Percentiles rank a stretch among this genome's conserved stretches.
phyloP scores from a whole-genome alignment of 2,329 filamentous ascomycete genomes.

The Diaporthe vaccinii region DNA sequence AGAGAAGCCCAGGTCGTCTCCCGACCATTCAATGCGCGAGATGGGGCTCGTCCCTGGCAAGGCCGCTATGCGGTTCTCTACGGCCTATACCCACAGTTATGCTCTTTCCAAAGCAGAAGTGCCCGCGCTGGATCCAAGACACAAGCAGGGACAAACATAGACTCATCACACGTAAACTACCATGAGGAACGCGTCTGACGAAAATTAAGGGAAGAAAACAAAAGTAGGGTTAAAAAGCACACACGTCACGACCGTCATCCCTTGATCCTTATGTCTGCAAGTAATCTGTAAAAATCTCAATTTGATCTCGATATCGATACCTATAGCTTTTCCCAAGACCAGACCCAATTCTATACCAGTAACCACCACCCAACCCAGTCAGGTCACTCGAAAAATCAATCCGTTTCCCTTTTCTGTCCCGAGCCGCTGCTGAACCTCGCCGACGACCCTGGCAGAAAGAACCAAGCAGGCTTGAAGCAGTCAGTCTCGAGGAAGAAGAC shows the following conservation, averaged over 20 bases:
- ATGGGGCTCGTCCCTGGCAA: too few species aligned
- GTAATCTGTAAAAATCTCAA: not conserved
- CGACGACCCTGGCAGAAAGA: too few species aligned
- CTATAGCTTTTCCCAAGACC: not conserved
- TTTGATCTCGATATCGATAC: not conserved
- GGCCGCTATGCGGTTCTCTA: too few species aligned
- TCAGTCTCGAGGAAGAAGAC: too few species aligned
- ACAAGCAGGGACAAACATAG: not conserved
- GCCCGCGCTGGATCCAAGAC: not conserved
- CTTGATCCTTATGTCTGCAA: accelerated
- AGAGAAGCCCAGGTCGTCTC: too few species aligned
- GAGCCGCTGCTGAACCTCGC: not conserved
- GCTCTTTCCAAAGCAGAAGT: not conserved
- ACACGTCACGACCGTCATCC: not conserved
- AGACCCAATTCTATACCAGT: not conserved
- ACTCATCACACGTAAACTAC: not conserved
- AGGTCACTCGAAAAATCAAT: not conserved
- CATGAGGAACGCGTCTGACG: not conserved
- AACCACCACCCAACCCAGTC: not conserved
- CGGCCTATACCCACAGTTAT: too few species aligned
- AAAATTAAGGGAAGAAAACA: not conserved
- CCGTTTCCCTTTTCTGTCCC: not conserved
- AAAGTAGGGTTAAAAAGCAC: not conserved
- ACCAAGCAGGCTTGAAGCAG: too few species aligned
- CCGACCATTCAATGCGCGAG: too few species aligned